Conservation (phyloP, 2,329 filamentous ascomycete genomes). For the Aureobasidium sp. region DNA sequence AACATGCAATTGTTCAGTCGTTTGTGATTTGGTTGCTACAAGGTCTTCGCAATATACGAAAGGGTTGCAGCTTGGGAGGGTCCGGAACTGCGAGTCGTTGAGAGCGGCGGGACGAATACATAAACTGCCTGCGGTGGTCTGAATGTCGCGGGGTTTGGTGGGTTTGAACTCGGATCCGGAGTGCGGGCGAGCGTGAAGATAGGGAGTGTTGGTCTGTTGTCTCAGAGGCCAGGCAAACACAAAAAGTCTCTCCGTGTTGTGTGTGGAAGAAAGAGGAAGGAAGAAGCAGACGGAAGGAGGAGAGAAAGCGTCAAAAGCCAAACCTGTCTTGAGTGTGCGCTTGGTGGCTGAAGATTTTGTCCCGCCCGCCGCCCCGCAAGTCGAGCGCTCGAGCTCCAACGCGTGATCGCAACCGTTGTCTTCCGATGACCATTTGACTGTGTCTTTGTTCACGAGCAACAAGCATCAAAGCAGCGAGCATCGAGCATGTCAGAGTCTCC, state of each 20-base stretch:
- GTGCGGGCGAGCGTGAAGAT: neutral
- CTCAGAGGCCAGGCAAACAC: constrained; percentile 11
- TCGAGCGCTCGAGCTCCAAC: neutral
- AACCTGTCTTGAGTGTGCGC: neutral
- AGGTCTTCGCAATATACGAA: constrained; percentile 92
- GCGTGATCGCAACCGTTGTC: neutral
- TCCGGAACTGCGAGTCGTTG: constrained; percentile 89
- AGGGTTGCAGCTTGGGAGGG: constrained; percentile 92
- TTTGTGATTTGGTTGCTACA: constrained; percentile 85
- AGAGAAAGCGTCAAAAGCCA: neutral
- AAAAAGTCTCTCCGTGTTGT: neutral
- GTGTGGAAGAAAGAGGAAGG: neutral
- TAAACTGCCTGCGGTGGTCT: constrained; percentile 52
- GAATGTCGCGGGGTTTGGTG: constrained; percentile 10
- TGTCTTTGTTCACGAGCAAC: neutral
- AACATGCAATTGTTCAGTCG: constrained; percentile 53
- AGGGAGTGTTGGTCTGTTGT: neutral
- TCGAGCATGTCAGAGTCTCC: neutral
- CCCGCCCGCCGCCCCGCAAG: neutral
- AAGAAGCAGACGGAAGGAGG: too few species aligned
- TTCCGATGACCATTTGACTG: neutral
- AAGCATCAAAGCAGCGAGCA: neutral
- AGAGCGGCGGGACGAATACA: constrained; percentile 98
- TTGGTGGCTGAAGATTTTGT: neutral
- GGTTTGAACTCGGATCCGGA: constrained; percentile 3